Conservation (phyloP, 176 grass and related monocot species). For the Cocos nucifera region DNA sequence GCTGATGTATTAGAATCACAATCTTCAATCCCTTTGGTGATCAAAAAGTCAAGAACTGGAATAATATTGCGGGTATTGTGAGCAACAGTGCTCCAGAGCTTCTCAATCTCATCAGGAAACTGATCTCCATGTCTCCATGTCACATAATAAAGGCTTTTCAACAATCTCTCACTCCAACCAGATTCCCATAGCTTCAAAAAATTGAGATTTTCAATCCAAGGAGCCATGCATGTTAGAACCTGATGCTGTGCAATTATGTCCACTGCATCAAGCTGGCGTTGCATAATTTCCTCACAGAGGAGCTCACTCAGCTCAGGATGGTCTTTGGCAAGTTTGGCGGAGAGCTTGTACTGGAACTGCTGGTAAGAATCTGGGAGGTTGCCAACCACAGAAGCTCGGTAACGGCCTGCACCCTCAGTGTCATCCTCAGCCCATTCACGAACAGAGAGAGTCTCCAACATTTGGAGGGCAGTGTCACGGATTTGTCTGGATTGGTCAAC, state of each 20-base stretch:
- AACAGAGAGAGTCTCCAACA: conserved; percentile 90
- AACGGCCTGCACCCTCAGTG: conserved; percentile 69
- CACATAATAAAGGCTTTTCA: conserved; percentile 98
- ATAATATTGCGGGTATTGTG: conserved; percentile 92
- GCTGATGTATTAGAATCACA: conserved; percentile 91
- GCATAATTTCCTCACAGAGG: conserved; percentile 90
- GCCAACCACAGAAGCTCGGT: conserved; percentile 95
- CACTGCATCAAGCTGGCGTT: conserved; percentile 89
- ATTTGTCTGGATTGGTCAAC: conserved; percentile 91
- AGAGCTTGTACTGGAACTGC: conserved; percentile 95
- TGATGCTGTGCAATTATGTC: conserved; percentile 99
- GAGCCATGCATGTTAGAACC: conserved; percentile 95
- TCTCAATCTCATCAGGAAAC: conserved; percentile 97
- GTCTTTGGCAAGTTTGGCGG: conserved; percentile 94
- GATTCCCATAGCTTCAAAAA: conserved; percentile 84
- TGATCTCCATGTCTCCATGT: conserved; percentile 97
- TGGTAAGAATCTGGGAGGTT: conserved; percentile 97
- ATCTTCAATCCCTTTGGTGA: conserved; percentile 94
- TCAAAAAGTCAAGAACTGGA: conserved; percentile 96
- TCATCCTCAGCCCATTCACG: conserved; percentile 95
- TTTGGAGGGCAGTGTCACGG: conserved; percentile 90
- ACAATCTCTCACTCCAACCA: conserved; percentile 83
- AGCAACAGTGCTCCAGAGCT: conserved; percentile 95
- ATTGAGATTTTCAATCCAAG: conserved; percentile 98
- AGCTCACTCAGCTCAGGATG: conserved; percentile 92